A percentile compares a stretch with the other conserved stretches of the same genome.
phyloP scores from a whole-genome alignment of 1,284 basidiomycete species.

The Jaminaea rosea region DNA sequence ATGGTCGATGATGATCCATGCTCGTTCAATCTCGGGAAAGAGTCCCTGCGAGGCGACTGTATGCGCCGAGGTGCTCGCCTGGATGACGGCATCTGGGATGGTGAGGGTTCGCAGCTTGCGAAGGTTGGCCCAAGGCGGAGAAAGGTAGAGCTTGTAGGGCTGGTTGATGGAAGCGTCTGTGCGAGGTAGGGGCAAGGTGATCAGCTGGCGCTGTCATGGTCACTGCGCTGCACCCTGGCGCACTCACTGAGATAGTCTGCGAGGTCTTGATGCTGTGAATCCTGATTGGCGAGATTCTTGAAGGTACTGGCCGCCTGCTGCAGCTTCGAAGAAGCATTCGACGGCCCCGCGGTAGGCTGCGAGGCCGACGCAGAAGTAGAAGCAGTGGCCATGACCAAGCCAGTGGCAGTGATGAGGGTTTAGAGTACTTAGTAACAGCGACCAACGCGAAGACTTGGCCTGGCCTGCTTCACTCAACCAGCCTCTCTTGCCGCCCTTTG shows the following conservation, averaged over 20 bases:
- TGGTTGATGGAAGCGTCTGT: constrained; percentile 5
- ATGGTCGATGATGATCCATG: constrained; percentile 92
- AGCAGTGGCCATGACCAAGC: too few relatives aligned
- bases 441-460: too few relatives aligned
- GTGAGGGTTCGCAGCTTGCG: constrained; percentile 1
- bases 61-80: constrained; percentile 10
- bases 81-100: constrained; percentile 15
- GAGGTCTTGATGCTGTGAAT: constrained; percentile 4
- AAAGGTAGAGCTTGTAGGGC: constrained; percentile 7
- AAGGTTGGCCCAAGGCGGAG: constrained; percentile 7
- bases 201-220: too few relatives aligned
- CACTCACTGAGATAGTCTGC: constrained; percentile 8
- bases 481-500: too few relatives aligned
- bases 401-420: too few relatives aligned
- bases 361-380: too few relatives aligned
- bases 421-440: too few relatives aligned
- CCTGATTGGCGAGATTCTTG: constrained; percentile 1
- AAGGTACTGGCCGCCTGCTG: neutral
- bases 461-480: too few relatives aligned
- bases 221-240: neutral
- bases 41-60: constrained; percentile 54
- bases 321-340: too few relatives aligned
- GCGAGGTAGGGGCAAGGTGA: neutral
- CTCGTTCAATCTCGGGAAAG: constrained; percentile 83
- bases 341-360: too few relatives aligned